Conservation (phyloP, 805 yeast species). For the Candida tibetensis region DNA sequence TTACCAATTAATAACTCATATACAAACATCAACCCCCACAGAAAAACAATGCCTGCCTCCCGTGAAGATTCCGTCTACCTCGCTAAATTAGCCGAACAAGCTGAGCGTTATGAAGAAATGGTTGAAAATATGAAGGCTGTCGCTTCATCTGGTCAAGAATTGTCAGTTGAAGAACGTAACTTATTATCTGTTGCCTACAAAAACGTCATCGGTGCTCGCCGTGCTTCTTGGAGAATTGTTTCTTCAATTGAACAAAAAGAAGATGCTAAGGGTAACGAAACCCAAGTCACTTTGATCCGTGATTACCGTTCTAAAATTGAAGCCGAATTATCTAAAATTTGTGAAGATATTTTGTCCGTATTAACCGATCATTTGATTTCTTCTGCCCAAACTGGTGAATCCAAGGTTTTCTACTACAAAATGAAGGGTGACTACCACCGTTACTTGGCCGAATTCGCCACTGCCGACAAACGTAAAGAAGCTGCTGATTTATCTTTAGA, state of each 20-base stretch:
- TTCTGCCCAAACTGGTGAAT: slow-evolving; percentile 93
- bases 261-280: slow-evolving; percentile 91
- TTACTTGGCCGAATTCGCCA: slow-evolving; percentile 95
- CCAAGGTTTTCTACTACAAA: slow-evolving; percentile 96
- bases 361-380: slow-evolving; percentile 88
- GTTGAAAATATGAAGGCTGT: slow-evolving; percentile 98
- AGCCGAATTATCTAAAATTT: slow-evolving; percentile 84
- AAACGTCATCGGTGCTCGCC: slow-evolving; percentile 97
- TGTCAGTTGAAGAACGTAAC: slow-evolving; percentile 97
- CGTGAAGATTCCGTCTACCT: slow-evolving; percentile 98
- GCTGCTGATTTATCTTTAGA: slow-evolving; percentile 91
- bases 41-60: slow-evolving; percentile 59
- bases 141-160: slow-evolving; percentile 92
- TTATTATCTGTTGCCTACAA: slow-evolving; percentile 95
- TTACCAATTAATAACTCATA: background rate
- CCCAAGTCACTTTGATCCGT: slow-evolving; percentile 85
- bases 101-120: slow-evolving; percentile 99
- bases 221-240: slow-evolving; percentile 99
- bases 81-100: slow-evolving; percentile 98
- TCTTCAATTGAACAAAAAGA: slow-evolving; percentile 98
- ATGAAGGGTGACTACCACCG: slow-evolving; percentile 99
- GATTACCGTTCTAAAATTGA: slow-evolving; percentile 95
- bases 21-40: background rate
- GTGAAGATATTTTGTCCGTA: slow-evolving; percentile 89
- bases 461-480: slow-evolving; percentile 84